Percentiles rank a stretch among this genome's conserved stretches.
Conservation (phyloP, 148 eudicot species). For the Rhododendron mucronatum region DNA sequence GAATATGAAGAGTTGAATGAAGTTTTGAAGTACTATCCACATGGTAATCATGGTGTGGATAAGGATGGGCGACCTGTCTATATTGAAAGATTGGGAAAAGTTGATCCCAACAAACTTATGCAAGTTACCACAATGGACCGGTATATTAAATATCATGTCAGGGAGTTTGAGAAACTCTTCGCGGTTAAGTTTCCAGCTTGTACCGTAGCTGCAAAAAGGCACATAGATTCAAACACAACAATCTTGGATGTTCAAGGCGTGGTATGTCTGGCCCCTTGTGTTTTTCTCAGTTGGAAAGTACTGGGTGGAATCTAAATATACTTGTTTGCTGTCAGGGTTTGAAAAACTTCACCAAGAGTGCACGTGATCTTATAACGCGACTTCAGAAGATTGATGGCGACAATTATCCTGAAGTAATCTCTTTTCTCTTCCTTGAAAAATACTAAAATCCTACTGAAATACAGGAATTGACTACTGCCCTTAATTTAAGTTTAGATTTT, state of each 20-base stretch:
- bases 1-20: slow-evolving; percentile 72
- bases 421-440: neutral
- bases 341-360: slow-evolving; percentile 77
- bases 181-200: slow-evolving; percentile 84
- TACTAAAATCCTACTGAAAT: neutral
- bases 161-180: slow-evolving; percentile 84
- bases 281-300: neutral
- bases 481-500: slow-evolving; percentile 1
- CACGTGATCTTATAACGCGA: slow-evolving; percentile 72
- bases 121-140: slow-evolving; percentile 87
- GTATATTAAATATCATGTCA: slow-evolving; percentile 78
- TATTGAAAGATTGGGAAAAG: slow-evolving; percentile 91
- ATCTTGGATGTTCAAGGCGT: slow-evolving; percentile 95
- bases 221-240: slow-evolving; percentile 93
- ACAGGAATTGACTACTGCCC: neutral
- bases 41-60: slow-evolving; percentile 94
- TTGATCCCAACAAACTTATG: slow-evolving; percentile 86
- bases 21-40: slow-evolving; percentile 82
- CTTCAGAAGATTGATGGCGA: slow-evolving; percentile 97
- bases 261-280: slow-evolving; percentile 51
- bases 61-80: slow-evolving; percentile 94
- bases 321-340: slow-evolving; percentile 50
- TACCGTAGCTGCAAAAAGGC: slow-evolving; percentile 81
- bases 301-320: neutral
- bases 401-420: slow-evolving; percentile 86